Evolutionary conservation across 768 basidiomycete species (phyloP), one percentile per base, ranked within the genome.

Genomic region (Mycena pura): DNA sequence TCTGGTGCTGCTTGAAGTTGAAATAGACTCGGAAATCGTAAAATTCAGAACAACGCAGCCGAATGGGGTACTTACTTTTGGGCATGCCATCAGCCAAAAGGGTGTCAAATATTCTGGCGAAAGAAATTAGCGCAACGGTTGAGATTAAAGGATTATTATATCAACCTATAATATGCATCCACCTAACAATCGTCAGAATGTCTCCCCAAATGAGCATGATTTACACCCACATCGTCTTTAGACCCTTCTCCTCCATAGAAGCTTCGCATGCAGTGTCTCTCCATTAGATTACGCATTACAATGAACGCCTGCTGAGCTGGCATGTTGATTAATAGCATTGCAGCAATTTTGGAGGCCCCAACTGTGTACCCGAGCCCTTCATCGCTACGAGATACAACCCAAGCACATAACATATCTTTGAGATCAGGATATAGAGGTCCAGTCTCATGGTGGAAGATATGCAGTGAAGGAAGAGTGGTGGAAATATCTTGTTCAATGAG

Each of bases 1-100:
- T 86, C 63, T 95, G 92, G 71, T 95, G 92, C 68, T 95, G 92
- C 72, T 95, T 94, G 77, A 96, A 95, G 76, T 95, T 95, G 77
- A 94, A 92, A 73, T 94, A 95, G 63, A 96, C 93, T 95, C 45
- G 14, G 48, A 34, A 59, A 52, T 14, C 19, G 14, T 34, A 15
- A 19, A 57, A 48, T 21, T 60, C 17, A 38, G 14, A 27, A 41
- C 17, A 53, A 28, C 9, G 46, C 14, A 28, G 25, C 25, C 36
- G 39, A 47, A 38, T 58, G 24, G 17, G 41, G 44, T 22, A 31
- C 86, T 70, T 69, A 96, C 93, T 89, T 76, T 95, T 95, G 1
- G 95, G 95, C 93, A 96, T 95, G 27, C 89, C 87, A 73, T 96
- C 95, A 17, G 95, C 95, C 28, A 96, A 81, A 22, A 96, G 73